phyloP scores from a whole-genome alignment of 108 stramenopile species.

The Chaetoceros muelleri region DNA sequence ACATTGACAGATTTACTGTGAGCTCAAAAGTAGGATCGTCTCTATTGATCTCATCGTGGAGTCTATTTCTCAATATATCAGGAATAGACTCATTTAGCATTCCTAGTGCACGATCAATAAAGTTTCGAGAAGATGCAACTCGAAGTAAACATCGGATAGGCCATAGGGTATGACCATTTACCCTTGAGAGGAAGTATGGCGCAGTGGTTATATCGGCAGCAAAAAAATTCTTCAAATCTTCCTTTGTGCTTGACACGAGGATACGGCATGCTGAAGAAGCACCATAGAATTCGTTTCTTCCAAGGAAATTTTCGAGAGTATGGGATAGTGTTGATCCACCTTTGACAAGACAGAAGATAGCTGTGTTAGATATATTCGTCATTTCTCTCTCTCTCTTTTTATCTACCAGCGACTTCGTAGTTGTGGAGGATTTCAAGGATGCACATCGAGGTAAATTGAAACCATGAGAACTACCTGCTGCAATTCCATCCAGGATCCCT shows the following conservation, averaged over 20 bases:
- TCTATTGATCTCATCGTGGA: slow-evolving; percentile 9
- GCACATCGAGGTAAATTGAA: slow-evolving; percentile 5
- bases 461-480: slow-evolving; percentile 14
- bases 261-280: slow-evolving; percentile 50
- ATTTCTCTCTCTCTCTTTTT: slow-evolving; percentile 4
- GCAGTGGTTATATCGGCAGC: slow-evolving; percentile 1
- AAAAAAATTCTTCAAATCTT: neutral
- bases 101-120: slow-evolving; percentile 36
- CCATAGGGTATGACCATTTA: slow-evolving; percentile 35
- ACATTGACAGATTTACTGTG: slow-evolving; percentile 36
- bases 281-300: slow-evolving; percentile 46
- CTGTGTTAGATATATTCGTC: slow-evolving; percentile 66
- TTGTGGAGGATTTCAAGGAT: neutral
- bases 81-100: slow-evolving; percentile 65
- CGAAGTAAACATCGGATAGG: slow-evolving; percentile 52
- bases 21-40: slow-evolving; percentile 5
- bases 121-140: slow-evolving; percentile 54
- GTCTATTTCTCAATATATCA: slow-evolving; percentile 55
- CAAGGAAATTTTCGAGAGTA: slow-evolving; percentile 49
- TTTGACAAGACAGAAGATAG: slow-evolving; percentile 63
- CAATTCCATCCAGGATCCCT: slow-evolving; percentile 68
- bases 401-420: neutral
- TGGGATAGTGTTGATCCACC: slow-evolving; percentile 50
- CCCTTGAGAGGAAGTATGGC: slow-evolving; percentile 9
- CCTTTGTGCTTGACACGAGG: slow-evolving; percentile 35